Base-by-base conservation (phyloP, 2,329 filamentous ascomycete species). In the Cercospora berteroae region DNA sequence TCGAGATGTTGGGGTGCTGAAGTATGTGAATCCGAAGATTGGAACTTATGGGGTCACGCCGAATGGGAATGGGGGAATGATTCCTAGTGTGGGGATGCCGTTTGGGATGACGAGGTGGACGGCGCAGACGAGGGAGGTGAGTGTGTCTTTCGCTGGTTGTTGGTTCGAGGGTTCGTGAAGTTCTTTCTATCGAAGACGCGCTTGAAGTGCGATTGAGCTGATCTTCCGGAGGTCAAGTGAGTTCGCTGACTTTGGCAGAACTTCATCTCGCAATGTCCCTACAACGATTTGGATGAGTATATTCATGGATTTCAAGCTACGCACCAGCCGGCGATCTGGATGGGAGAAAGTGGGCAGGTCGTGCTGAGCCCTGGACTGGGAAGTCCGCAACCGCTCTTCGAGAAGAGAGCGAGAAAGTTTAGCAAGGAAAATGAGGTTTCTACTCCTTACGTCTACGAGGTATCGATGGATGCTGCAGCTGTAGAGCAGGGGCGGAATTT, bases 31-130 rank as follows among this genome's bases (percentile, higher is more conserved):
- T 65, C 76, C 76, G 2, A 74, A 72, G 23, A 77, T 77, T 39
- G 76, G 76, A 13, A 76, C 76, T 7, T 76, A 73, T 59, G 76
- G 76, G 5, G 55, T 73, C 13, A 76, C 74, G 10, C 76, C 76
- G 2, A 78, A 77, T 64, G 74, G 74, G 27, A 77, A 78, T 61
- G 76, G 76, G 8, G 76, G 76, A 16, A 78, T 77, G 76, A 73
- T 77, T 18, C 76, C 76, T 8, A 74, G 71, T 50, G 72, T 82
- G 10, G 77, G 77, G 2, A 74, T 77, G 42, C 80, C 80, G 2
- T 82, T 84, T 65, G 82, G 79, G n/a, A 84, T 83, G 82, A 84
- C 83, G 7, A 78, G 83, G n/a, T 84, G 83, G 83, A 83, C 82
- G 9, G 78, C 82, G 3, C 82, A 84, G 72, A 83, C 82, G 5